A percentile compares a stretch with the other conserved stretches of the same genome.
Evolutionary conservation across 2,329 filamentous ascomycete species (phyloP).

Genomic region (Xylaria sp.): DNA sequence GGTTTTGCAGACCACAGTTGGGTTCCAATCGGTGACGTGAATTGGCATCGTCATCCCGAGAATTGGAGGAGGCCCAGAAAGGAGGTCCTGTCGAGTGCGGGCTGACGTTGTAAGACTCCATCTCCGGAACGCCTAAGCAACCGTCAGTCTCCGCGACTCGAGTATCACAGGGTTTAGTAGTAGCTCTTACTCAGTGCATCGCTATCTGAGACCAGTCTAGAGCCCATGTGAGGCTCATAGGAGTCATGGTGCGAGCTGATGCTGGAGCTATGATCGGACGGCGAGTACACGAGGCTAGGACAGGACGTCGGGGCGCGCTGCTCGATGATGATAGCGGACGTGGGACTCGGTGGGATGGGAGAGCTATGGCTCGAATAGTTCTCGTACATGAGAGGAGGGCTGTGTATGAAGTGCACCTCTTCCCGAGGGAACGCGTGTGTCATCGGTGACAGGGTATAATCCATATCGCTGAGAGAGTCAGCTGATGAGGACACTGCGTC

Average conservation of each 20-base stretch:
- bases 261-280: constrained; percentile 56
- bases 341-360: constrained; percentile 51
- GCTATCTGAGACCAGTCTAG: constrained; percentile 50
- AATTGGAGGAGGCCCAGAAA: constrained; percentile 42
- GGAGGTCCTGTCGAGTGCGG: constrained; percentile 41
- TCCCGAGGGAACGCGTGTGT: constrained; percentile 50
- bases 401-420: constrained; percentile 52
- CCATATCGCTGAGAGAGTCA: constrained; percentile 57
- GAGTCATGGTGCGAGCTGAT: constrained; percentile 55
- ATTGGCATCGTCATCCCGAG: constrained; percentile 42
- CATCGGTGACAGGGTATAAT: constrained; percentile 52
- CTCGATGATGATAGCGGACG: constrained; percentile 50
- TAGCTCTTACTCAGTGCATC: constrained; percentile 51
- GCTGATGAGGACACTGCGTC: constrained; percentile 51
- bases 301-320: constrained; percentile 55
- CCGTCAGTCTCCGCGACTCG: constrained; percentile 29
- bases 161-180: constrained; percentile 22
- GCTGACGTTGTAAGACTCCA: constrained; percentile 48
- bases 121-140: constrained; percentile 45
- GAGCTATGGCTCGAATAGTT: constrained; percentile 49
- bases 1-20: constrained; percentile 45
- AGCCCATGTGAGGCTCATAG: constrained; percentile 51
- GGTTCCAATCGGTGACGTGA: constrained; percentile 37
- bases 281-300: constrained; percentile 56
- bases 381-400: constrained; percentile 54